phyloP scores from a whole-genome alignment of 139 green algal species.

The Closterium sp. region DNA sequence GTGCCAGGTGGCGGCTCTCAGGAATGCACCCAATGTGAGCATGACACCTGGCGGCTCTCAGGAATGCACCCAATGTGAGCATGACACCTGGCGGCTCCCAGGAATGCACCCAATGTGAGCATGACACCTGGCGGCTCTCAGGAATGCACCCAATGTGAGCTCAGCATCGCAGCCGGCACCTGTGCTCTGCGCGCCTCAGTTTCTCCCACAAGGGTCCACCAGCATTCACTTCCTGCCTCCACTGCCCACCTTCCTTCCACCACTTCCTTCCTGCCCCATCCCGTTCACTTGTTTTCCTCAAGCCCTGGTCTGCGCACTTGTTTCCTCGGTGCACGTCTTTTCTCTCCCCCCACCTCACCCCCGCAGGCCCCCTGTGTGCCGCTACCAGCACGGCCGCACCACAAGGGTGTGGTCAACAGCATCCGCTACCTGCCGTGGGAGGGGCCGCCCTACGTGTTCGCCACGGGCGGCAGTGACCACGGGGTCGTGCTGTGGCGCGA shows the following conservation, averaged over 20 bases:
- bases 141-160: too few relatives aligned
- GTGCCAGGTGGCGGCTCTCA: constrained; percentile 30
- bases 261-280: too few relatives aligned
- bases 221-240: neutral
- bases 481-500: constrained; percentile 32
- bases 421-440: constrained; percentile 43
- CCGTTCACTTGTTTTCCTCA: neutral
- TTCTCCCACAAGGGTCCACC: neutral
- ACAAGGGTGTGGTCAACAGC: constrained; percentile 42
- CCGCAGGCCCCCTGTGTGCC: neutral
- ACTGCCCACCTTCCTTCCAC: too few relatives aligned
- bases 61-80: constrained; percentile 32
- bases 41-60: constrained; percentile 30
- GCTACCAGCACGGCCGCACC: constrained; percentile 10
- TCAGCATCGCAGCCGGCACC: too few relatives aligned
- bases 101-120: constrained; percentile 32
- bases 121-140: too few relatives aligned
- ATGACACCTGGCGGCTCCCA: constrained; percentile 29
- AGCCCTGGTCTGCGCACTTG: neutral
- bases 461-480: constrained; percentile 39
- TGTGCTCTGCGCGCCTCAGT: too few relatives aligned
- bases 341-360: too few relatives aligned
- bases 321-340: neutral
- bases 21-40: constrained; percentile 32
- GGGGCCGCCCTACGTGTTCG: neutral